A percentile compares a stretch with the other conserved stretches of the same genome.
Conservation (phyloP, 106 monocot species). For the Cymbidium sinense region DNA sequence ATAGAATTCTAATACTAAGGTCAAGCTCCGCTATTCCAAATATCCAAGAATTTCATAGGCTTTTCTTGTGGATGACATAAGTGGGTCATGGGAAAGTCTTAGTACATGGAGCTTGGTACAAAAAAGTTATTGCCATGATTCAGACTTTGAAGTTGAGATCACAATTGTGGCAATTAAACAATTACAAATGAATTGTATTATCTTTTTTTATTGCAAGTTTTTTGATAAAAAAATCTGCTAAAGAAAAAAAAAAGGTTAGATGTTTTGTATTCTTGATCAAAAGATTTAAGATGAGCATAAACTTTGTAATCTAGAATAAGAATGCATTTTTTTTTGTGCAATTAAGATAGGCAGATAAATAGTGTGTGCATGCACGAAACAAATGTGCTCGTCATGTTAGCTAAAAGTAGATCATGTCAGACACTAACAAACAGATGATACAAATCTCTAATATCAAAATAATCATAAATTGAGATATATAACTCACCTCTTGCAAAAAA, state of each 20-base stretch:
- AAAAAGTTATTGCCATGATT: neutral
- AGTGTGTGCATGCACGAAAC: too few relatives aligned
- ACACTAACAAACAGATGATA: neutral
- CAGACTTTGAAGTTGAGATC: neutral
- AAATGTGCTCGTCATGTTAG: too few relatives aligned
- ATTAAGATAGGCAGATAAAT: too few relatives aligned
- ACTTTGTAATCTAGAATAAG: neutral
- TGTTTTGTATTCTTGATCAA: too few relatives aligned
- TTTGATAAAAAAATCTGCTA: neutral
- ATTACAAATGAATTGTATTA: neutral
- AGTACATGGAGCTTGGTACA: too few relatives aligned
- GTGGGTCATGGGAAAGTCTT: neutral
- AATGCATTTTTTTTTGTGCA: too few relatives aligned
- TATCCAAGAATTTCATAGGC: neutral
- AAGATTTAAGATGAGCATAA: neutral
- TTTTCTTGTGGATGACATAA: neutral
- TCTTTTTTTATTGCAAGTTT: neutral
- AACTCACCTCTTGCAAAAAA: conserved; percentile 82
- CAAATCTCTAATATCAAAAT: neutral
- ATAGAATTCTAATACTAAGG: too few relatives aligned
- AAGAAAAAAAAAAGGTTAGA: too few relatives aligned
- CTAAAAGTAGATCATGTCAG: too few relatives aligned
- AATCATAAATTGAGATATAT: neutral
- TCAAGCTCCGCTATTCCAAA: neutral
- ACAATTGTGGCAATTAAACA: neutral